Percentiles rank a stretch among this genome's conserved stretches.
Conservation (phyloP, 2,329 filamentous ascomycete genomes). For the Fusarium sororula region DNA sequence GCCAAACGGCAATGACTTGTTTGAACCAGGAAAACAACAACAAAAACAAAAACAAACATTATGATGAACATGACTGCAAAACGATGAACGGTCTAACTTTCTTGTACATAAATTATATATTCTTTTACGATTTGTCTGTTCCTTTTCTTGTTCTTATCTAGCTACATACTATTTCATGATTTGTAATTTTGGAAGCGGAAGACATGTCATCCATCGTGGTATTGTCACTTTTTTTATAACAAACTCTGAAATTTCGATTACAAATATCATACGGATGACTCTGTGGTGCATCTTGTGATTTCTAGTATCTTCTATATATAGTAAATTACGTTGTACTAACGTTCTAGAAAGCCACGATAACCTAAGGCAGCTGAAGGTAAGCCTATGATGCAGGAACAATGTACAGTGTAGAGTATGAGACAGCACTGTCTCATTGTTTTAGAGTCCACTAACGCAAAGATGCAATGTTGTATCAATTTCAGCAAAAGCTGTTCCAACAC, state of each 20-base stretch:
- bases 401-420: slow-evolving; percentile 20
- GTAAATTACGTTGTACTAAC: not conserved
- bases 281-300: not conserved
- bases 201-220: not conserved
- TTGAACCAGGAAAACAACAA: not conserved
- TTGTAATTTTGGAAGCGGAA: not conserved
- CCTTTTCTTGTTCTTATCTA: not conserved
- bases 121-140: slow-evolving; percentile 3
- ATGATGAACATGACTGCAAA: slow-evolving; percentile 25
- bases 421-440: slow-evolving; percentile 27
- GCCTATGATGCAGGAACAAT: not conserved
- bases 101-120: slow-evolving; percentile 3
- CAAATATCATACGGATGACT: not conserved
- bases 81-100: slow-evolving; percentile 22
- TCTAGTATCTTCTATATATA: not conserved
- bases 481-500: slow-evolving; percentile 20
- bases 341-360: not conserved
- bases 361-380: not conserved
- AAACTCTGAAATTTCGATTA: not conserved
- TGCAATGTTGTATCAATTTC: slow-evolving; percentile 9
- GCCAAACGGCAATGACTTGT: slow-evolving; percentile 8
- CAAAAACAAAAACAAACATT: not conserved
- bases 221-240: not conserved
- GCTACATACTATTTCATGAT: not conserved
- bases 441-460: slow-evolving; percentile 28